Base-by-base conservation (phyloP, 805 yeast species). In the Zygosaccharomyces pseudorouxii region DNA sequence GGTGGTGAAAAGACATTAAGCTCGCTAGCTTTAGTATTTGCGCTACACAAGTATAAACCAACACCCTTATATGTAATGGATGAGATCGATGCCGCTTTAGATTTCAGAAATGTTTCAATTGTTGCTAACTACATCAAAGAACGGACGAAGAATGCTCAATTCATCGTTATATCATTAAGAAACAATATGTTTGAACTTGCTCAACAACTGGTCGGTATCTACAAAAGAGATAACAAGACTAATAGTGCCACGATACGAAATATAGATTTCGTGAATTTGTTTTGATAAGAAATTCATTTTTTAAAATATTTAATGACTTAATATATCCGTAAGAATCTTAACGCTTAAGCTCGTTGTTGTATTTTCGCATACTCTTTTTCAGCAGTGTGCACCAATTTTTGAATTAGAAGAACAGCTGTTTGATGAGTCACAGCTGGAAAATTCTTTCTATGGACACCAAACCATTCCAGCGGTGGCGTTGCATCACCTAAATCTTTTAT, bases 1-100 rank as follows among this genome's bases (percentile, higher is more conserved):
- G 99, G 99, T 56, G 99, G 99, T 55, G 99, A 93, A 60, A 93
- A 93, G 69, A 93, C 99, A 0, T 76, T 93, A 53, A 86, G 96
- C 59, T 92, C 98, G 0, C 74, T 93, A 59, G 98, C 99, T 0
- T 73, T 93, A 57, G 99, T 93, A 2, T 93, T 93, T 75, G 98
- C 99, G 0, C 76, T 93, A 25, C 99, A 93, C 66, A 86, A 87
- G 57, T 93, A 89, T 67, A 93, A 89, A 65, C 99, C 99, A 0
- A 93, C 99, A 0, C 99, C 99, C 5, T 71, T 93, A 42, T 93
- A 93, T 64, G 98, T 93, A 31, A 93, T 93, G 99, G 99, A 93
- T 71, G 99, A 93, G 71, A 93, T 93, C 57, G 99, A 93, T 71
- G 99, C 99, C 0, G 99, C 99, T 1, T 76, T 93, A 55, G 99